phyloP scores from a whole-genome alignment of 495 filamentous ascomycete genomes.

The Hypoxylon fuscum region DNA sequence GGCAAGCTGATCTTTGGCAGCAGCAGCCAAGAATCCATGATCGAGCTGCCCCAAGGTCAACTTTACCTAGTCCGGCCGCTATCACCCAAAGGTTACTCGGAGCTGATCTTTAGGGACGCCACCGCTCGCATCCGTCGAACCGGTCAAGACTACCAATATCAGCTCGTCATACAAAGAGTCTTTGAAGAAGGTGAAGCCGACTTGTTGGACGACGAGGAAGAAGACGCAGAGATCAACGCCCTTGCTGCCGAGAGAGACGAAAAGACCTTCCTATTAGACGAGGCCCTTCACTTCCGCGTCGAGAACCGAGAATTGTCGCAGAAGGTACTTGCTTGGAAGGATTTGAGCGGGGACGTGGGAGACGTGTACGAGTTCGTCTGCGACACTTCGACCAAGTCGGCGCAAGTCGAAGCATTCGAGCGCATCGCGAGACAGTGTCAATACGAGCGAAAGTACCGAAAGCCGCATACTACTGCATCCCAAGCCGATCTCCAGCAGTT shows the following conservation, averaged over 20 bases:
- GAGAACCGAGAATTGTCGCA: constrained; percentile 79
- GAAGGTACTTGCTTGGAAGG: constrained; percentile 91
- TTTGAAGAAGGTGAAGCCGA: constrained; percentile 98
- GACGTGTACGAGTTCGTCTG: constrained; percentile 98
- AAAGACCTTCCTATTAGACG: constrained; percentile 94
- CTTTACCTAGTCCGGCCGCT: constrained; percentile 95
- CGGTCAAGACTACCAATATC: constrained; percentile 94
- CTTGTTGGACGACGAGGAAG: constrained; percentile 79
- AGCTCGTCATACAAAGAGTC: constrained; percentile 92
- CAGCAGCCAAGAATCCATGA: constrained; percentile 88
- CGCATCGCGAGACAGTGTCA: constrained; percentile 89
- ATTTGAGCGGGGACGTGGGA: constrained; percentile 90
- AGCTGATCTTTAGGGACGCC: constrained; percentile 98
- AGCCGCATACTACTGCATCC: constrained; percentile 78
- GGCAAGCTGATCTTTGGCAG: constrained; percentile 93
- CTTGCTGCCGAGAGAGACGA: constrained; percentile 85
- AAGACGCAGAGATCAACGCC: constrained; percentile 75
- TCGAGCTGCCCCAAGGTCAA: constrained; percentile 93
- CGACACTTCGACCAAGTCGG: constrained; percentile 72
- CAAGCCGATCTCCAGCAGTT: constrained; percentile 84
- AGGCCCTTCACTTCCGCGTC: constrained; percentile 85
- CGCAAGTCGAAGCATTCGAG: constrained; percentile 82
- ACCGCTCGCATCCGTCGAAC: constrained; percentile 90
- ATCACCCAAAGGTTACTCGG: constrained; percentile 95
- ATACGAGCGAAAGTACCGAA: constrained; percentile 93